Base-by-base conservation (phyloP, 208 protist species). In the Trypanosoma mega region DNA sequence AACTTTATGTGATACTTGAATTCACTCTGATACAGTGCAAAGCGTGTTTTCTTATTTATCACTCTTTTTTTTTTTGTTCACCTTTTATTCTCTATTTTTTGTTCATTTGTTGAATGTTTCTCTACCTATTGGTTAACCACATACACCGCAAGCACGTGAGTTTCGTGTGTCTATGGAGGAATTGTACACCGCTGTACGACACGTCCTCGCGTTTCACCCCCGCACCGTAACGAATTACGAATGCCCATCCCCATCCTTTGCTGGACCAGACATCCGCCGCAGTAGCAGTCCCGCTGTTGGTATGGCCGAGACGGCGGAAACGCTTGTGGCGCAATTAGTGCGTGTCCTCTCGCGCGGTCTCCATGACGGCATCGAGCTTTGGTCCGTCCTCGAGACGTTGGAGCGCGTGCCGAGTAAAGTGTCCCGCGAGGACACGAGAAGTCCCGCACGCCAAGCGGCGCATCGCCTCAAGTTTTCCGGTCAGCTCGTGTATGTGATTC, bases 331-430 rank as follows among this genome's bases (percentile, higher is more conserved):
- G 3, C 47, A 67, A 30, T 46, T 76, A 20, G 75, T 74, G n/a
- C 21, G 58, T 29, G 67, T 78, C 9, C 53, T 86, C 1, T 85
- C 78, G 1, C 39, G 68, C 12, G 78, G 76, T 20, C 73, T 90
- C 18, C 34, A 65, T 33, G 63, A 71, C 11, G 67, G 53, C 2
- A 33, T 69, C 16, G 71, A 81, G 18, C 49, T 86, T 46, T 86
- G 78, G 82, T 64, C 68, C n/a, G 76, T 90, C 21, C 65, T 90
- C 16, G 73, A 82, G 43, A 78, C 81, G 26, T 63, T 90, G 2
- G 50, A 72, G 37, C 65, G 43, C 4, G 45, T 74, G 7, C 68
- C 62, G 1, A 56, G 53, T 23, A 70, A 72, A 29, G 60, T 78
- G 21, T 7, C 33, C 4, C 14, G 30, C 1, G 72, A 68, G 44